Base-by-base conservation (phyloP, 305 asterid genomes). In the Galium porrigens region DNA sequence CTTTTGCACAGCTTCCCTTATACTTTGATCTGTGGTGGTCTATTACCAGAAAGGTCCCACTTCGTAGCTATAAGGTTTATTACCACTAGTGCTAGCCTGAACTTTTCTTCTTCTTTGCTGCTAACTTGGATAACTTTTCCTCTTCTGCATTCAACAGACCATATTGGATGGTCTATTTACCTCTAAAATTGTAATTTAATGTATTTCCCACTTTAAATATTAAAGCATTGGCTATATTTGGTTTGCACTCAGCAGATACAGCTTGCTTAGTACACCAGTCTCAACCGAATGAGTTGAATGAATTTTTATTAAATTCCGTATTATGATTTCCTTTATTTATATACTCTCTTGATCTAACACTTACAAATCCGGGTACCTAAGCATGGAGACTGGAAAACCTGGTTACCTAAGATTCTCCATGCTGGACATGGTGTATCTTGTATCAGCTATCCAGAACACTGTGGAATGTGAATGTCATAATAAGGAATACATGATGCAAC, bases 1-100 rank as follows among this genome's bases (percentile, higher is more conserved):
- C 76, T 32, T 30, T 71, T 20, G 70, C 72, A 12, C 78, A 79
- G 63, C 69, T 74, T 20, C 84, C 77, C 3, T 77, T 74, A 55
- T 79, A 76, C 69, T 65, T 71, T 8, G 78, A 79, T 66, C 75
- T 79, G 37, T 18, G 72, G 20, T 25, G 74, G 73, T 67, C 79
- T 30, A 61, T 73, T 30, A 6, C 55, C 37, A 48, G 42, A 58
- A 32, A 36, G 33, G 74, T 63, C 8, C 79, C 77, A 1, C 66
- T 68, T 34, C 77, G 77, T 15, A 62, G 76, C 68, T 73, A 70
- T 66, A 70, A 73, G 77, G 75, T 58, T 17, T 68, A 54, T 7
- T 58, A 37, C 44, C 63, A 29, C 0, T 67, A 64, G 34, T 27
- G 8, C 53, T 10, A 15, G 52, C 52, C 52, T 46, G 7, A 46